Conservation (phyloP, 1,284 basidiomycete species). For the Heterobasidion occidentale region DNA sequence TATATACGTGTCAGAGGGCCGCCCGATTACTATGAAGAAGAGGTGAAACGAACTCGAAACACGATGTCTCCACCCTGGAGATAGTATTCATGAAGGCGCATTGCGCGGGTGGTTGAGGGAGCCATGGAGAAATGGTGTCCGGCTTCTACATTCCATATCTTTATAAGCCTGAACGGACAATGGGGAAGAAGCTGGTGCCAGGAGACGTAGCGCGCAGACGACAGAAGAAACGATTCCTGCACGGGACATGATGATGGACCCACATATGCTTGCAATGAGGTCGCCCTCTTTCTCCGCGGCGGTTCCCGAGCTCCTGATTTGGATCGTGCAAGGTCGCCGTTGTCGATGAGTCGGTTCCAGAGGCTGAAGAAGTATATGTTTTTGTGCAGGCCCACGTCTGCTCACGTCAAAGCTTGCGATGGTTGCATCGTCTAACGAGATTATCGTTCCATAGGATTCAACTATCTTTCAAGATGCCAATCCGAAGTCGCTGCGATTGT, state of each 20-base stretch:
- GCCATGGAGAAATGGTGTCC: constrained; percentile 5
- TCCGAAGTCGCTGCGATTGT: too few species aligned
- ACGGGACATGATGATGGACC: background rate
- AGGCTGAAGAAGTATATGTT: background rate
- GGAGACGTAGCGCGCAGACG: background rate
- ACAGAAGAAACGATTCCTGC: background rate
- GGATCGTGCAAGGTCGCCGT: background rate
- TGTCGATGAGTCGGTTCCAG: background rate
- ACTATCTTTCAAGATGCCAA: too few species aligned
- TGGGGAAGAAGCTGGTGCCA: background rate
- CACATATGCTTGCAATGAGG: constrained; percentile 13
- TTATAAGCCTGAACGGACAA: background rate
- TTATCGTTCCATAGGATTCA: too few species aligned
- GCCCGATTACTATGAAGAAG: background rate
- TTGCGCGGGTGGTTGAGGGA: constrained; percentile 13
- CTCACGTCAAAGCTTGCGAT: background rate
- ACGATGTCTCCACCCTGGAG: constrained; percentile 47
- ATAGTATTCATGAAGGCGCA: constrained; percentile 39
- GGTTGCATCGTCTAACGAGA: background rate
- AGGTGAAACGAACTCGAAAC: constrained; percentile 34
- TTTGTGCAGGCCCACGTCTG: background rate
- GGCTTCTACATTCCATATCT: background rate
- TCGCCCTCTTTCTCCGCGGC: constrained; percentile 3
- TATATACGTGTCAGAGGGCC: background rate
- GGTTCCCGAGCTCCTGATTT: background rate